Percentiles rank a stretch among this genome's conserved stretches.
Conservation (phyloP, 257 asterid species). For the Gardenia jasminoides region DNA sequence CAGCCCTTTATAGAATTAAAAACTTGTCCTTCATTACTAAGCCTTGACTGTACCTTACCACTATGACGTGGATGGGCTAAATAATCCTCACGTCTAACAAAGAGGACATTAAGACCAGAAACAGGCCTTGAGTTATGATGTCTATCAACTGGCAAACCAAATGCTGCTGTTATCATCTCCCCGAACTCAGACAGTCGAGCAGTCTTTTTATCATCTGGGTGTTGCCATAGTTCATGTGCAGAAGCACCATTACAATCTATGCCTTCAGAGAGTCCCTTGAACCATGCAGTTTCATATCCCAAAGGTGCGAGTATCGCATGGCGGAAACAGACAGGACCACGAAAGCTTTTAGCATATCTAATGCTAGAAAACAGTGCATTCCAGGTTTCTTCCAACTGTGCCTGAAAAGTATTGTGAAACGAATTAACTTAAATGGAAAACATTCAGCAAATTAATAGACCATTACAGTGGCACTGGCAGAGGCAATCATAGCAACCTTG, state of each 20-base stretch:
- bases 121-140: conserved; percentile 33
- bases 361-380: conserved; percentile 75
- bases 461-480: not conserved
- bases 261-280: conserved; percentile 66
- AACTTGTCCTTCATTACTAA: conserved; percentile 80
- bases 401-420: conserved; percentile 35
- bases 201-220: conserved; percentile 57
- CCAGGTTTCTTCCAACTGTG: conserved; percentile 95
- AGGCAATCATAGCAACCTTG: not conserved
- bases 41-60: conserved; percentile 83
- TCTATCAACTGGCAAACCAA: conserved; percentile 62
- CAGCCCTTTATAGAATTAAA: conserved; percentile 57
- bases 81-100: conserved; percentile 92
- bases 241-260: conserved; percentile 70
- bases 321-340: conserved; percentile 73
- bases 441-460: not conserved
- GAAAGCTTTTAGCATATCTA: conserved; percentile 75
- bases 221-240: conserved; percentile 65
- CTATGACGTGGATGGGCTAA: conserved; percentile 92
- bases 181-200: conserved; percentile 94
- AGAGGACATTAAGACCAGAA: conserved; percentile 63
- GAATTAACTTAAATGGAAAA: conserved; percentile 2
- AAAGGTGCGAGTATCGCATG: conserved; percentile 83
- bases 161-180: conserved; percentile 89
- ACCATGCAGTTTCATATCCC: conserved; percentile 91